A percentile compares a stretch with the other conserved stretches of the same genome.
These are phyloP conservation scores for Sporothrix luriei DNA, from an alignment of 2,329 filamentous ascomycete genomes.

Conservation along the genomic window DNA sequence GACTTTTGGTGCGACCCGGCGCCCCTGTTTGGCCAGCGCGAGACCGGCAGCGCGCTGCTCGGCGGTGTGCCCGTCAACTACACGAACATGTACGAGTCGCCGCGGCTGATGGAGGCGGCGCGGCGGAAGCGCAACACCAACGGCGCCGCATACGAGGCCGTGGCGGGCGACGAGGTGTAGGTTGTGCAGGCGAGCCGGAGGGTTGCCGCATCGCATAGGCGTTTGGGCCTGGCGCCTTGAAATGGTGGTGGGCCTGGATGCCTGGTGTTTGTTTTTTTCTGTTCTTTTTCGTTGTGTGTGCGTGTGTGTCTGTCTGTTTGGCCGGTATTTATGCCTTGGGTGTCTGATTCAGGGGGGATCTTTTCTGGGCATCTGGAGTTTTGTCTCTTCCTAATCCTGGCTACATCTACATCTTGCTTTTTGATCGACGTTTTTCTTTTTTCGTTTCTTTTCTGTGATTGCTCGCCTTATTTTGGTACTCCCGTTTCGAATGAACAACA, in stretches of 20 bases:
- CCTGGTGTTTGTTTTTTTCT: not conserved
- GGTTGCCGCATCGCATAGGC: too few relatives aligned
- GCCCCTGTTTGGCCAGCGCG: slow-evolving; percentile 73
- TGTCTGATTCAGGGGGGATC: slow-evolving; percentile 6
- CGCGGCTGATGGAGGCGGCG: slow-evolving; percentile 63
- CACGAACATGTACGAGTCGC: slow-evolving; percentile 84
- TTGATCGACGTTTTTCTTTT: too few relatives aligned
- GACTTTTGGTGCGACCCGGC: slow-evolving; percentile 96
- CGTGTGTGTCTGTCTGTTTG: not conserved
- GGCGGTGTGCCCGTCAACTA: slow-evolving; percentile 84
- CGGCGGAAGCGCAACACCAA: slow-evolving; percentile 49
- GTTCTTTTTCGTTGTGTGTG: not conserved
- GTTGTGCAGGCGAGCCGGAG: too few relatives aligned
- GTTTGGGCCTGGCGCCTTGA: not conserved
- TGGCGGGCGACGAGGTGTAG: slow-evolving; percentile 55
- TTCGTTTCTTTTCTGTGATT: too few relatives aligned
- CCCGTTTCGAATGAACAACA: too few relatives aligned
- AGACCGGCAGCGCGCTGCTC: slow-evolving; percentile 73
- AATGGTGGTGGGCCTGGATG: not conserved
- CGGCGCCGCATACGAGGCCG: slow-evolving; percentile 64
- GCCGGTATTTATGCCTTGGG: slow-evolving; percentile 17
- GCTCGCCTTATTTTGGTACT: too few relatives aligned
- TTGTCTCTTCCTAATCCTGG: not conserved
- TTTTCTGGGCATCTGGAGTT: slow-evolving; percentile 19
- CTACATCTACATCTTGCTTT: not conserved